Evolutionary conservation across 345 rosid genomes (phyloP).

Genomic region (Eucalyptus victrix): DNA sequence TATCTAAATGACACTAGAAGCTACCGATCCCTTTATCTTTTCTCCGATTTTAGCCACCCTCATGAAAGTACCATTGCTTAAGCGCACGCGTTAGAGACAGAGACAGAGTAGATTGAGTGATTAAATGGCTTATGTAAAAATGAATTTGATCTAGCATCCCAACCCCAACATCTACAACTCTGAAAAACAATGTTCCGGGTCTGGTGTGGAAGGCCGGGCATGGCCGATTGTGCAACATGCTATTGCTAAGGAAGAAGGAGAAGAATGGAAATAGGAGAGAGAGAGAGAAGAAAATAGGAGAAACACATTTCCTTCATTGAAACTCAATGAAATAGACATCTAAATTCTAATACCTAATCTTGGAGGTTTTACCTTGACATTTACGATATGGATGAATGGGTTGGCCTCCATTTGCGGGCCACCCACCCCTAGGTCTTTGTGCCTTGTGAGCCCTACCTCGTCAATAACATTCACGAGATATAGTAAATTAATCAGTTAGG

Average conservation of each 20-base stretch:
- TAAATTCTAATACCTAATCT: neutral
- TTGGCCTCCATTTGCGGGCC: neutral
- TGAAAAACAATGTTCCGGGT: neutral
- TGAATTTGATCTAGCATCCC: neutral
- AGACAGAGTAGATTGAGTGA: neutral
- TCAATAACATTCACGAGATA: neutral
- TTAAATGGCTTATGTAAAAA: neutral
- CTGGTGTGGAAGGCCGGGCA: neutral
- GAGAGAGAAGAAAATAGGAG: neutral
- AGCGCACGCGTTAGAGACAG: neutral
- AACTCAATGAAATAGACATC: neutral
- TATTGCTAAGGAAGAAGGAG: neutral
- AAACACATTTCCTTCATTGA: neutral
- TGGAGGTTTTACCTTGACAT: neutral
- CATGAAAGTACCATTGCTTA: neutral
- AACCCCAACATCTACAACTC: neutral
- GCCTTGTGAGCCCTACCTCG: neutral
- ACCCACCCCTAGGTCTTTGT: neutral
- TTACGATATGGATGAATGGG: neutral
- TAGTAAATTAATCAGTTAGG: neutral
- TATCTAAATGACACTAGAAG: neutral
- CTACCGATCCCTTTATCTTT: neutral
- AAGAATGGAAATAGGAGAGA: neutral
- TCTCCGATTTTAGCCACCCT: neutral
- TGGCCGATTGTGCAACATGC: neutral